Conservation (phyloP, 192 early-diverging fungal genomes). For the Coemansia aciculifera region DNA sequence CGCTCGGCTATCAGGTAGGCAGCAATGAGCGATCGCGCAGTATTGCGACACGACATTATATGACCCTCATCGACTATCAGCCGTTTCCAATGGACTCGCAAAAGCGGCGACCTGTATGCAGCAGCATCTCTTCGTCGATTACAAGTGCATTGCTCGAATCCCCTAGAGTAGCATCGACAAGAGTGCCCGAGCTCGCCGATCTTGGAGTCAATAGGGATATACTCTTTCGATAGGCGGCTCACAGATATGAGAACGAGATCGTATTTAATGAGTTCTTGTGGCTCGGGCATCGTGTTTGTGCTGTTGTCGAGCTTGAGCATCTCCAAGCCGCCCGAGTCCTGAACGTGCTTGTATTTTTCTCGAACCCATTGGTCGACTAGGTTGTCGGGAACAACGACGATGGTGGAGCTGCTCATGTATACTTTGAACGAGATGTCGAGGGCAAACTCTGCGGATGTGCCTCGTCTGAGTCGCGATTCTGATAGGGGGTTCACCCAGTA, state of each 20-base stretch:
- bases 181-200: slow-evolving; percentile 41
- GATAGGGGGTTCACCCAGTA: slow-evolving; percentile 54
- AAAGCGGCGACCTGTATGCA: slow-evolving; percentile 62
- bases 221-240: slow-evolving; percentile 64
- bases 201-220: slow-evolving; percentile 47
- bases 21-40: slow-evolving; percentile 56
- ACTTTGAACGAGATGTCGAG: slow-evolving; percentile 48
- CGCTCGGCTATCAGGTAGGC: slow-evolving; percentile 59
- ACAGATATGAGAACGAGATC: slow-evolving; percentile 74
- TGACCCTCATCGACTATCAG: slow-evolving; percentile 87
- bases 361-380: slow-evolving; percentile 73
- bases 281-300: slow-evolving; percentile 54
- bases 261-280: slow-evolving; percentile 57
- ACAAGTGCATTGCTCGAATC: slow-evolving; percentile 20
- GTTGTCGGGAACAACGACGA: slow-evolving; percentile 78
- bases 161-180: slow-evolving; percentile 41
- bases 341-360: slow-evolving; percentile 72
- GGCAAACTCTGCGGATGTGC: not conserved
- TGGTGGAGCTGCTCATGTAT: slow-evolving; percentile 63
- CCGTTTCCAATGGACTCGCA: slow-evolving; percentile 74
- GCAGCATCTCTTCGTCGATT: slow-evolving; percentile 18
- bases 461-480: slow-evolving; percentile 11
- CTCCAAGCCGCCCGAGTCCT: slow-evolving; percentile 33
- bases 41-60: slow-evolving; percentile 59
- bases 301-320: slow-evolving; percentile 59